Base-by-base conservation (phyloP, 1,284 basidiomycete species). In the Hypsizygus ulmarius region DNA sequence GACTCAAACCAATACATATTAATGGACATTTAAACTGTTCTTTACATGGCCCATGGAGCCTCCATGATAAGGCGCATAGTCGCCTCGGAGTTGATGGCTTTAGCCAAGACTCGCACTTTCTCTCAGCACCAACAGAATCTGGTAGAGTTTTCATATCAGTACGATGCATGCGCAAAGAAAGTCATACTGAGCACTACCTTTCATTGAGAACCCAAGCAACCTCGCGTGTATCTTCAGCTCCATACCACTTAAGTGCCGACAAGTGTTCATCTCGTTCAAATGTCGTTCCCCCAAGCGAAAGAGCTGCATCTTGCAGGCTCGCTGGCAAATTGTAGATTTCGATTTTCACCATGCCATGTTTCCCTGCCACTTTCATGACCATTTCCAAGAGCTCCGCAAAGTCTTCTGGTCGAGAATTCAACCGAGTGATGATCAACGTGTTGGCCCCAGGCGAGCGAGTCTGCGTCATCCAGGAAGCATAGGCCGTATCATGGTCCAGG, bases 201-300 rank as follows among this genome's bases (percentile, higher is more conserved):
- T 85, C 81, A 51, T 84, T 84, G 45, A 72, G 70, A 16, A 69
- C 45, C 83, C 82, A 85, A 9, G 68, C 62, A 2, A 81, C 54
- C 9, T 73, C 61, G 10, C 58, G 59, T 2, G 62, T 60, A 1
- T 58, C 37, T 42, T 73, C 74, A 3, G 51, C 43, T 11, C 76
- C 76, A 59, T 85, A 85, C 77, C 79, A 82, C 52, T 77, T 81
- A 43, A 82, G 66, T 0, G 75, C 67, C 3, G 79, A 70, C 15
- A 84, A 54, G 58, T 82, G 77, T 15, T 77, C 75, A 1, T 65
- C 59, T 50, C 81, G 66, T 25, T 64, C 57, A 16, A 55, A 55
- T 1, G 70, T 74, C 42, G 43, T 62, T 3, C 75, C 78, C 3
- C 74, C 75, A 1, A 67, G 52, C 10, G 54, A 51, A 15, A 55